A percentile compares a stretch with the other conserved stretches of the same genome.
Evolutionary conservation across 257 asterid species (phyloP).

Genomic region (Gardenia jasminoides): DNA sequence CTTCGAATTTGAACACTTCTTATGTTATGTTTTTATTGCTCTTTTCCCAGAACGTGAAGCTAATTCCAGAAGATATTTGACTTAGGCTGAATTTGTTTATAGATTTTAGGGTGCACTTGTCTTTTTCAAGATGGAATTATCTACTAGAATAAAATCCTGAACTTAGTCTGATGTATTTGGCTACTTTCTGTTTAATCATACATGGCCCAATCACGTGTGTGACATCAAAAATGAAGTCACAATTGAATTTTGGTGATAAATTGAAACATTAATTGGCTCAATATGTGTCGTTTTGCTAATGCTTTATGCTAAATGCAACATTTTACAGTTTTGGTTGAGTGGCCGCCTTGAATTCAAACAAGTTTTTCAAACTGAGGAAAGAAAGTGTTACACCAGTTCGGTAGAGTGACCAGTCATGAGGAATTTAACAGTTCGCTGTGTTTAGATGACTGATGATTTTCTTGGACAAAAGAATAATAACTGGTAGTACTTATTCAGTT

Average conservation of each 20-base stretch:
- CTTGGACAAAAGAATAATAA: background rate
- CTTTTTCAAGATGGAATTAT: conserved; percentile 38
- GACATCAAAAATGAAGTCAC: conserved; percentile 17
- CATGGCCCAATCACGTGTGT: conserved; percentile 11
- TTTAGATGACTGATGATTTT: background rate
- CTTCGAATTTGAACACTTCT: conserved; percentile 34
- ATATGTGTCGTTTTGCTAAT: conserved; percentile 6
- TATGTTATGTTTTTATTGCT: conserved; percentile 21
- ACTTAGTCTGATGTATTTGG: conserved; percentile 1
- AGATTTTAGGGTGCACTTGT: conserved; percentile 46
- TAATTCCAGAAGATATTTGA: conserved; percentile 19
- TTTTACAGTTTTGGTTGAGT: background rate
- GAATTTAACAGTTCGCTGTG: background rate
- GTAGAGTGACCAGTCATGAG: background rate
- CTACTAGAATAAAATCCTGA: conserved; percentile 30
- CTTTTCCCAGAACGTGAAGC: background rate
- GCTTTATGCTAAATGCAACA: conserved; percentile 14
- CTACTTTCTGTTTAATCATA: background rate
- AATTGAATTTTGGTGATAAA: background rate
- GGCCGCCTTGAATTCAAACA: conserved; percentile 17
- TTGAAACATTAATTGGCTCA: conserved; percentile 9
- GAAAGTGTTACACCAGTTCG: background rate
- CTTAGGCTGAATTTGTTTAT: conserved; percentile 21
- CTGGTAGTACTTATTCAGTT: background rate
- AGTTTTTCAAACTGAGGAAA: background rate